phyloP scores from a whole-genome alignment of 768 basidiomycete species.

The Terana coerulea region DNA sequence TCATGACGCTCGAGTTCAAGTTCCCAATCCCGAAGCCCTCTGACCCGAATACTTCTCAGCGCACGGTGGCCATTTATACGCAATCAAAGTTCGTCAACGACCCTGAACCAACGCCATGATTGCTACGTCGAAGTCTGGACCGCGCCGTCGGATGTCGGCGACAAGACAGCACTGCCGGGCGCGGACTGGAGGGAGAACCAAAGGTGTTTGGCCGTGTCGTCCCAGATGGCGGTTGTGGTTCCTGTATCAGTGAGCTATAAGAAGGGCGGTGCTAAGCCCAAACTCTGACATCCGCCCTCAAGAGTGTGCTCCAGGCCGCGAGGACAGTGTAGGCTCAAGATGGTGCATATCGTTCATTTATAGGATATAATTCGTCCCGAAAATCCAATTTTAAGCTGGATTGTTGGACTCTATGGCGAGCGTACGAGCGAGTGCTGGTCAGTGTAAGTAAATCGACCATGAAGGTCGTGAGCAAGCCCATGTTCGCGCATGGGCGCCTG shows the following conservation, averaged over 20 bases:
- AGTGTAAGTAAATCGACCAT: too few species aligned
- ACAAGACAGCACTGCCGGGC: slow-evolving; percentile 28
- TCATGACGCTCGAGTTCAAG: slow-evolving; percentile 61
- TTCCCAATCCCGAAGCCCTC: slow-evolving; percentile 47
- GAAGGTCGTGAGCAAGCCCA: too few species aligned
- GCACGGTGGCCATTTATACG: slow-evolving; percentile 57
- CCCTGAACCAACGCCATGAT: slow-evolving; percentile 56
- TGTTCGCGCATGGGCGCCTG: too few species aligned
- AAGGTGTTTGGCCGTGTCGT: slow-evolving; percentile 57
- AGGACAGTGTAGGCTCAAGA: too few species aligned
- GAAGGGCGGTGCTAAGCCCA: slow-evolving; percentile 2
- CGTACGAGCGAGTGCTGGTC: too few species aligned
- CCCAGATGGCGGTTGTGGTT: slow-evolving; percentile 55
- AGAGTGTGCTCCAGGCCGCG: neutral
- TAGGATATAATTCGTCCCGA: too few species aligned
- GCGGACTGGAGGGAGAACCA: slow-evolving; percentile 58
- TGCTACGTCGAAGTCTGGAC: slow-evolving; percentile 62
- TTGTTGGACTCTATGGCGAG: too few species aligned
- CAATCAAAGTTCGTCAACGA: slow-evolving; percentile 48
- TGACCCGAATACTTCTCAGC: slow-evolving; percentile 33
- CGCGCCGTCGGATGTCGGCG: slow-evolving; percentile 52
- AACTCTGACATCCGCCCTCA: neutral
- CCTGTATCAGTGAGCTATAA: slow-evolving; percentile 26
- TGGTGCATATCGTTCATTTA: too few species aligned
- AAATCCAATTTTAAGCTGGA: too few species aligned